Base-by-base conservation (phyloP, 176 grass and related monocot genomes). In the Alopecurus myosuroides region DNA sequence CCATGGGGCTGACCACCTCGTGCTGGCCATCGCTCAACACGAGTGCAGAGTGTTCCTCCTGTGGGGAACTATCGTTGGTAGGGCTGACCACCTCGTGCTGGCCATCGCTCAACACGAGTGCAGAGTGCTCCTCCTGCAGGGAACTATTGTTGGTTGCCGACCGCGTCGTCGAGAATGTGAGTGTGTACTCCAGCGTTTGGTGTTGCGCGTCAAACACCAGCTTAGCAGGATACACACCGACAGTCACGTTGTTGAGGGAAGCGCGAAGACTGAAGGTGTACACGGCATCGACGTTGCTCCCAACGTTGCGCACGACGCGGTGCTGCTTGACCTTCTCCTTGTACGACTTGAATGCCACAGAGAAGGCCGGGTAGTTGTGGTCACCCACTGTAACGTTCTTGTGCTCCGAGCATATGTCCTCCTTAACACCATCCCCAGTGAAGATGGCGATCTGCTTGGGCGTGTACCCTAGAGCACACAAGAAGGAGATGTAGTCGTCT, bases 311-410 rank as follows among this genome's bases (percentile, higher is more conserved):
- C 36, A 94, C 89, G 7, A 25, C 60, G 85, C 89, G 88, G 10
- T 34, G 77, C 49, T 86, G 85, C 3, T 73, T 94, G 34, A 91
- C 52, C 25, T 67, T 50, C 18, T 81, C 76, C 0, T 14, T 50
- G 28, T 51, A 11, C 2, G 83, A 91, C 34, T 68, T 84, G 42
- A 94, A 87, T 34, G 85, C 44, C 37, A 86, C 93, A 1, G 87
- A 82, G 55, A 92, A 87, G 1, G 89, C 83, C 18, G 89, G 92
- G 86, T 89, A 91, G 70, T 94, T 91, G 77, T 82, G 85, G 61
- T 91, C 80, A 11, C 89, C 86, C 9, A 80, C 53, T 35, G 61
- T 17, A 6, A 7, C 17, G 5, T 51, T 5, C 4, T 19, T 19
- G 49, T 5, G 49, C 49, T 19, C 5, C 17, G 12, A 51, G 49